Evolutionary conservation across 306 rosid genomes (phyloP), one percentile per base, ranked within the genome.

Genomic region (Begonia masoniana): DNA sequence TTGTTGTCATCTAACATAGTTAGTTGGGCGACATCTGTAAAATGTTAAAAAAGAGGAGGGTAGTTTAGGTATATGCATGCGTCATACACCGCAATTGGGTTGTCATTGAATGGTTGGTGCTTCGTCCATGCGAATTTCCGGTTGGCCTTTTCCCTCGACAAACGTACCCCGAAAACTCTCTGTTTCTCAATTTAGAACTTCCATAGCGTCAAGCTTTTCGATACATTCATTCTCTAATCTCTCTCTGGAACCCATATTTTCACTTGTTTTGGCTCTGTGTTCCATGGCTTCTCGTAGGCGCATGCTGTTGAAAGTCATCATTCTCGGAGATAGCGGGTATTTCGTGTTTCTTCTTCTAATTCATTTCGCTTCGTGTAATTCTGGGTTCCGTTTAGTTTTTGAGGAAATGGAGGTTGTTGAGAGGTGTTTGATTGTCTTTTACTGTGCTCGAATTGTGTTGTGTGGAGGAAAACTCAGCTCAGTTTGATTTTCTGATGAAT

Each of bases 251-350:
- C 55, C 60, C 39, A 5, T 31, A 16, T 41, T 26, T 41, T 12
- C 13, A 35, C 35, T 59, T 70, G 39, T 42, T 13, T 45, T 3
- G 15, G 49, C 13, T 45, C 6, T 6, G 43, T 41, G 55, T 69
- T 70, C 85, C 48, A 92, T 92, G 99, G 93, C 99, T 46, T 83
- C 99, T 58, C 96, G 99, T 39, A 78, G 99, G 57, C 99, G 99
- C 76, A 86, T 92, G 96, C 79, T 92, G 14, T 72, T 92, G 36
- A 92, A 92, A 81, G 96, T 92, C 84, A 92, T 92, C 31, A 92
- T 92, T 83, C 95, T 86, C 58, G 99, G 99, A 26, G 99, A 92
- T 56, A 91, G 96, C 70, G 99, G 99, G 99, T 92, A 76, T 58
- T 69, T 45, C 15, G 41, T 52, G 15, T 9, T 51, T 4, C 15